phyloP scores from a whole-genome alignment of 352 stramenopile genomes.

The Thraustochytrium sp. region DNA sequence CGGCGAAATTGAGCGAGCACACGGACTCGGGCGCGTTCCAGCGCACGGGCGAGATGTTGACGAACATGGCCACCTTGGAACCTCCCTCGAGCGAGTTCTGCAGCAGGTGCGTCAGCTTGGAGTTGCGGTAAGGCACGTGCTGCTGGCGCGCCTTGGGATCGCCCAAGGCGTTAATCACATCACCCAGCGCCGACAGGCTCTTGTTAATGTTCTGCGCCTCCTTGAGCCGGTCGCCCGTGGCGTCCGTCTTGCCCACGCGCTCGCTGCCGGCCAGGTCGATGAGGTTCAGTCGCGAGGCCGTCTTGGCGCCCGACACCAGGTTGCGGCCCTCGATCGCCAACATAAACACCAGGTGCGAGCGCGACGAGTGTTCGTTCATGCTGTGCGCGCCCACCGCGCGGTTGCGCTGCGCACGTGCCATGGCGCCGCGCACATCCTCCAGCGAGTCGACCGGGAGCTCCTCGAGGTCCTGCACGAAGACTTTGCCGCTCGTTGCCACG shows the following conservation, averaged over 20 bases:
- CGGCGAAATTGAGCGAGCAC: conserved; percentile 82
- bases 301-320: conserved; percentile 45
- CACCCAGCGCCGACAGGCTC: conserved; percentile 45
- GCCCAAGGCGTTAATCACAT: conserved; percentile 50
- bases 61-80: conserved; percentile 58
- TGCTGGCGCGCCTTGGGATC: conserved; percentile 59
- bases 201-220: conserved; percentile 84
- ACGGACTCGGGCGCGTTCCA: conserved; percentile 76
- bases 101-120: conserved; percentile 75
- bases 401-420: conserved; percentile 64
- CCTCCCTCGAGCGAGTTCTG: conserved; percentile 56
- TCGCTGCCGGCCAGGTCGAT: conserved; percentile 60
- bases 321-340: conserved; percentile 58
- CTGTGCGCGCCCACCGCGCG: conserved; percentile 61
- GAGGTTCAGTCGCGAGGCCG: conserved; percentile 49
- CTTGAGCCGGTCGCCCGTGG: conserved; percentile 81
- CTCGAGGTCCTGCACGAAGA: conserved; percentile 39
- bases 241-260: conserved; percentile 74
- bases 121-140: conserved; percentile 91
- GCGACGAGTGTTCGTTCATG: conserved; percentile 63
- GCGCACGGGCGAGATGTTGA: conserved; percentile 73
- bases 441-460: conserved; percentile 58
- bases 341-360: conserved; percentile 62
- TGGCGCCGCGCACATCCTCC: conserved; percentile 62
- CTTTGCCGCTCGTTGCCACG: not conserved